phyloP scores from a whole-genome alignment of 768 basidiomycete species.

The Russula sp. region DNA sequence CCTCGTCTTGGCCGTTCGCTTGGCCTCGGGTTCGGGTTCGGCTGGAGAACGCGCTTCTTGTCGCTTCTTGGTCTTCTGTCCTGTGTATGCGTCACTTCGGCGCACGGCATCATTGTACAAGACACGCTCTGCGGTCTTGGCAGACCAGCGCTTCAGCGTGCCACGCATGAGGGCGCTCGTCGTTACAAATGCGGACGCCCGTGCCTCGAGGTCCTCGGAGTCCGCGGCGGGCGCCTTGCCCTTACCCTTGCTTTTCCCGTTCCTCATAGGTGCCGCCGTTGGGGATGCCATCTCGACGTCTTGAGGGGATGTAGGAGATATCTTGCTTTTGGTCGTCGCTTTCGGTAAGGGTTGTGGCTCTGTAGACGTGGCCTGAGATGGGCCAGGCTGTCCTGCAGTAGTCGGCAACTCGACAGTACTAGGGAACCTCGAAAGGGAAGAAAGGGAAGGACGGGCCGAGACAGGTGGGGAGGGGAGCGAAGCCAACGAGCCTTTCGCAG shows the following conservation, averaged over 20 bases:
- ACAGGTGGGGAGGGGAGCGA: slow-evolving; percentile 17
- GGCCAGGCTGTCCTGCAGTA: background rate
- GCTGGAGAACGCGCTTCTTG: slow-evolving; percentile 18
- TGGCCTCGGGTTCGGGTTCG: slow-evolving; percentile 18
- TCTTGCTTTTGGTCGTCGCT: background rate
- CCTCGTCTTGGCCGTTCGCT: slow-evolving; percentile 26
- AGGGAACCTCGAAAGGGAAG: slow-evolving; percentile 10
- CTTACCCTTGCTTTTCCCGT: slow-evolving; percentile 15
- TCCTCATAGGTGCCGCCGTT: background rate
- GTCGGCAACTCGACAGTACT: background rate
- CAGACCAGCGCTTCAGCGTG: slow-evolving; percentile 11
- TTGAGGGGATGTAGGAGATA: slow-evolving; percentile 1
- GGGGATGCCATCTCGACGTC: slow-evolving; percentile 19
- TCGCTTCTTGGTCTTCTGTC: slow-evolving; percentile 34
- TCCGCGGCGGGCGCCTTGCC: slow-evolving; percentile 7
- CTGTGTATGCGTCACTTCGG: slow-evolving; percentile 54
- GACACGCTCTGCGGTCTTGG: slow-evolving; percentile 13
- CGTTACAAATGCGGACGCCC: slow-evolving; percentile 1
- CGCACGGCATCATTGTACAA: slow-evolving; percentile 42
- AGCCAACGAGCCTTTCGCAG: slow-evolving; percentile 8
- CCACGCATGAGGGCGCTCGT: slow-evolving; percentile 5
- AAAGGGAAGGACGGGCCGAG: slow-evolving; percentile 10
- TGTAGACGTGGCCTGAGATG: background rate
- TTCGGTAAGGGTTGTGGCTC: background rate
- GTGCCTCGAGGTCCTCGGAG: slow-evolving; percentile 5